Percentiles rank a stretch among this genome's conserved stretches.
Evolutionary conservation across 139 green algal genomes (phyloP).

Genomic region (Tetraselmis chui): DNA sequence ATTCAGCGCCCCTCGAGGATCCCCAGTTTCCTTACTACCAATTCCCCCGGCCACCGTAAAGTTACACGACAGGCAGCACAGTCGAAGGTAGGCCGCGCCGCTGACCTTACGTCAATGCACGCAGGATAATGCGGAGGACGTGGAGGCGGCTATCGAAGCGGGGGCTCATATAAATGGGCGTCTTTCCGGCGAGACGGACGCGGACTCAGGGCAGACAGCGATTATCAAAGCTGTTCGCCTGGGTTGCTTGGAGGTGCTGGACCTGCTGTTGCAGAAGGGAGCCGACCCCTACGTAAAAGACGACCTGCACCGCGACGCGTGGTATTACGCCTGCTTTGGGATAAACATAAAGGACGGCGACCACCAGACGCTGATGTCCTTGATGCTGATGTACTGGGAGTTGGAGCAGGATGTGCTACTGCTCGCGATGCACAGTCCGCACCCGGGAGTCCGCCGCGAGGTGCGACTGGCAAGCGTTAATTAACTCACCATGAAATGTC

Average conservation of each 20-base stretch:
- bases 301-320: not conserved
- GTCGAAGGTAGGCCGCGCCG: too few relatives aligned
- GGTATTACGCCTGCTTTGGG: not conserved
- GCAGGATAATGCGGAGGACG: not conserved
- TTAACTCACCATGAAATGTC: too few relatives aligned
- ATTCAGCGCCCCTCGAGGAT: too few relatives aligned
- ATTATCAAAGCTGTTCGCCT: not conserved
- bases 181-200: not conserved
- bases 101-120: too few relatives aligned
- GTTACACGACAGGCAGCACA: too few relatives aligned
- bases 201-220: not conserved
- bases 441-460: not conserved
- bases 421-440: not conserved
- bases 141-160: not conserved
- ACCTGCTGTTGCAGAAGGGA: not conserved
- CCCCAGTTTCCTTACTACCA: too few relatives aligned
- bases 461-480: too few relatives aligned
- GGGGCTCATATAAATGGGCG: not conserved
- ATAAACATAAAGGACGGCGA: not conserved
- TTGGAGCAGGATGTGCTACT: not conserved
- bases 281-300: not conserved
- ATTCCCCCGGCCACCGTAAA: too few relatives aligned
- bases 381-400: not conserved
- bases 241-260: not conserved
- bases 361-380: not conserved